Conservation (phyloP, 352 stramenopile species). For the Phytophthora europaea region DNA sequence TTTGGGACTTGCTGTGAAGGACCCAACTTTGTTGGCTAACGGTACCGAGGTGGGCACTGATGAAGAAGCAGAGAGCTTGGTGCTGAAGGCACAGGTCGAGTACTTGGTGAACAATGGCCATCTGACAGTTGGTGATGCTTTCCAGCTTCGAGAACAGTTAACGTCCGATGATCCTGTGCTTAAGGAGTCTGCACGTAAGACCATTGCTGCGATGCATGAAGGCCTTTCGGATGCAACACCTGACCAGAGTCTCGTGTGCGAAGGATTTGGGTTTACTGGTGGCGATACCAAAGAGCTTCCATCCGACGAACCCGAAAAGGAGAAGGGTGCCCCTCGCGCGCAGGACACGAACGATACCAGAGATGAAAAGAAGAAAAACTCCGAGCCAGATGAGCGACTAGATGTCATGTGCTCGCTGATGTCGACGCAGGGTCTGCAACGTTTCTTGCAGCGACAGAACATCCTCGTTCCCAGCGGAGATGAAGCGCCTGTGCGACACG, state of each 20-base stretch:
- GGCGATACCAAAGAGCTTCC: slow-evolving; percentile 23
- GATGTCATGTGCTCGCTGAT: slow-evolving; percentile 87
- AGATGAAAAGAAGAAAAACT: slow-evolving; percentile 19
- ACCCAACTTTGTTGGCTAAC: not conserved
- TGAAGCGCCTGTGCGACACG: slow-evolving; percentile 44
- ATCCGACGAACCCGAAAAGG: slow-evolving; percentile 20
- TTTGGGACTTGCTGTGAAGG: slow-evolving; percentile 10
- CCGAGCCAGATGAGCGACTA: slow-evolving; percentile 54
- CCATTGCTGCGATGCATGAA: slow-evolving; percentile 71
- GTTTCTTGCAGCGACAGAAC: slow-evolving; percentile 70
- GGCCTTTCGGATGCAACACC: slow-evolving; percentile 49
- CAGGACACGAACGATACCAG: slow-evolving; percentile 2
- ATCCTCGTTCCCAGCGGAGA: slow-evolving; percentile 51
- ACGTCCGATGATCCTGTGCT: slow-evolving; percentile 57
- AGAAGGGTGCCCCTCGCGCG: slow-evolving; percentile 6
- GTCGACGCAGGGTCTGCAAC: slow-evolving; percentile 76
- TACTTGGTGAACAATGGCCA: slow-evolving; percentile 74
- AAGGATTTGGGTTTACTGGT: slow-evolving; percentile 43
- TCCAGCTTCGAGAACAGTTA: slow-evolving; percentile 73
- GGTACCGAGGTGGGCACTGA: slow-evolving; percentile 3
- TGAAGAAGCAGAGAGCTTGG: slow-evolving; percentile 44
- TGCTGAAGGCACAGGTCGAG: slow-evolving; percentile 81
- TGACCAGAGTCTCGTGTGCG: slow-evolving; percentile 31
- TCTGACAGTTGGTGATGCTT: slow-evolving; percentile 75
- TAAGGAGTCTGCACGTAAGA: slow-evolving; percentile 63